A percentile compares a stretch with the other conserved stretches of the same genome.
Conservation (phyloP, 768 basidiomycete genomes). For the Amanita thiersii region DNA sequence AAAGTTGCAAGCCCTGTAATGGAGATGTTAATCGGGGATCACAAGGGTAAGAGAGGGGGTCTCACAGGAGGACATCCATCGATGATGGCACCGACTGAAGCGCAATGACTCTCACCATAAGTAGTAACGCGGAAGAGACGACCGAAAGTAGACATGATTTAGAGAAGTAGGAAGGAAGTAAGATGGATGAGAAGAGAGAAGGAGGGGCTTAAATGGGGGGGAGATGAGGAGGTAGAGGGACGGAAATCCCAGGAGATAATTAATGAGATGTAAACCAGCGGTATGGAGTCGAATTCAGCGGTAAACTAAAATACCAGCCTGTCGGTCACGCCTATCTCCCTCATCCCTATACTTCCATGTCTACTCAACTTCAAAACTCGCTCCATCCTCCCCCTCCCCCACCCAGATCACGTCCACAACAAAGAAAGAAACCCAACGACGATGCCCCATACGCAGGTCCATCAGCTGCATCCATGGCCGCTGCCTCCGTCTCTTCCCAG, state of each 20-base stretch:
- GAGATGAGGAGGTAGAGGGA: slow-evolving; percentile 3
- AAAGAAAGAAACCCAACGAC: slow-evolving; percentile 55
- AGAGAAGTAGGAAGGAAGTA: slow-evolving; percentile 6
- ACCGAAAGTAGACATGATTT: slow-evolving; percentile 87
- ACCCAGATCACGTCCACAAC: slow-evolving; percentile 51
- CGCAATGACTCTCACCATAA: slow-evolving; percentile 96
- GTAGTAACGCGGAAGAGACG: slow-evolving; percentile 90
- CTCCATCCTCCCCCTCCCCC: slow-evolving; percentile 17
- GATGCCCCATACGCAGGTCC: slow-evolving; percentile 68
- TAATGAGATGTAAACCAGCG: background rate
- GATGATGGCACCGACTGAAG: slow-evolving; percentile 94
- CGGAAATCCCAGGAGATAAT: background rate
- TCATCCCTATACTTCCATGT: slow-evolving; percentile 8
- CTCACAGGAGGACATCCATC: slow-evolving; percentile 94
- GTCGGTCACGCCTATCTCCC: background rate
- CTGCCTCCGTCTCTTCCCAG: slow-evolving; percentile 24
- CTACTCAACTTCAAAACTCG: slow-evolving; percentile 10
- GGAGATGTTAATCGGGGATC: background rate
- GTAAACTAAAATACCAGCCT: background rate
- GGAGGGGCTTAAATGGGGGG: background rate
- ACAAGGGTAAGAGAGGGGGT: slow-evolving; percentile 10
- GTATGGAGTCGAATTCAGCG: background rate
- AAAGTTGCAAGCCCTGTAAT: slow-evolving; percentile 70
- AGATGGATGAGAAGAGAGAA: background rate
- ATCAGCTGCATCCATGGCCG: slow-evolving; percentile 26